Percentiles rank a stretch among this genome's conserved stretches.
Conservation (phyloP, 2,329 filamentous ascomycete species). For the Penicillium palitans region DNA sequence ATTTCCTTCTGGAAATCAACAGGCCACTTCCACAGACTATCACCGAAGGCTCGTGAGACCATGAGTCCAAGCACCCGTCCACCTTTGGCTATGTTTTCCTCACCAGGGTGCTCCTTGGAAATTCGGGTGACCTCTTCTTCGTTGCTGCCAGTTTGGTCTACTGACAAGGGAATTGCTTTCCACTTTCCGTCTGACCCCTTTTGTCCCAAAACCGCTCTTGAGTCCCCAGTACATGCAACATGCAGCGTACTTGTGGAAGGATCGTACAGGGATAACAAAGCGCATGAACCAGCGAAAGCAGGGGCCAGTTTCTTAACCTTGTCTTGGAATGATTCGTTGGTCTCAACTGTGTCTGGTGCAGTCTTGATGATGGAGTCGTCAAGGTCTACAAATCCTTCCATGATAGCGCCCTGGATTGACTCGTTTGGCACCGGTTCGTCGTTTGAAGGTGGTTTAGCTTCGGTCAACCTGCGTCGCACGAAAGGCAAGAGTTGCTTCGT, state of each 20-base stretch:
- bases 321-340: slow-evolving; percentile 21
- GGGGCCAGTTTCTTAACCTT: slow-evolving; percentile 27
- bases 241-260: slow-evolving; percentile 54
- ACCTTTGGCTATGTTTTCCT: slow-evolving; percentile 57
- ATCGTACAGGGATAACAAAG: slow-evolving; percentile 64
- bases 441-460: slow-evolving; percentile 10
- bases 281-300: slow-evolving; percentile 59
- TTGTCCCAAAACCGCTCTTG: slow-evolving; percentile 62
- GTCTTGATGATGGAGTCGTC: slow-evolving; percentile 30
- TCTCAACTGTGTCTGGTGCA: slow-evolving; percentile 17
- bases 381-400: slow-evolving; percentile 24
- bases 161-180: slow-evolving; percentile 56
- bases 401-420: slow-evolving; percentile 26
- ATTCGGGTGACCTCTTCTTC: slow-evolving; percentile 58
- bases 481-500: slow-evolving; percentile 25
- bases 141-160: slow-evolving; percentile 68
- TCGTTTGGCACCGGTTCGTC: slow-evolving; percentile 9
- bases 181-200: slow-evolving; percentile 46
- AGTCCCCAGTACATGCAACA: slow-evolving; percentile 68
- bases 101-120: slow-evolving; percentile 60
- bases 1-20: slow-evolving; percentile 49
- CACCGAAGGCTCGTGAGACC: slow-evolving; percentile 67
- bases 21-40: slow-evolving; percentile 68
- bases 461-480: slow-evolving; percentile 20
- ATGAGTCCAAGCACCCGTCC: slow-evolving; percentile 64